phyloP scores from a whole-genome alignment of 2,329 filamentous ascomycete species.

The Aaosphaeria arxii region DNA sequence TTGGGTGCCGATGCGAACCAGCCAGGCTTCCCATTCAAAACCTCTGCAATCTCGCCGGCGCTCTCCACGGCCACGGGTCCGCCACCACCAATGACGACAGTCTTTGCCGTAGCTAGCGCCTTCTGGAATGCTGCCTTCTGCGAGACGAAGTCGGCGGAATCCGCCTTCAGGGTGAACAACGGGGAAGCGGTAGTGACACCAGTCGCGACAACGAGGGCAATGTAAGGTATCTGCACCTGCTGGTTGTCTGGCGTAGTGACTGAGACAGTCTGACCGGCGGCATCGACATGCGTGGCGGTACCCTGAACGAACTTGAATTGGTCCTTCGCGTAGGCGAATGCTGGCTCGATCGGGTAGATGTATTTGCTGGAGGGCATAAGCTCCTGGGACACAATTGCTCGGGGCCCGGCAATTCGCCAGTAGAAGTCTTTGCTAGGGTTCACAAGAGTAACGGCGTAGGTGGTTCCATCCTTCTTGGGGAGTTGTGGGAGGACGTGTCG shows the following conservation, averaged over 20 bases:
- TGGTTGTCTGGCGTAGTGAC: constrained; percentile 31
- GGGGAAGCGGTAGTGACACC: constrained; percentile 50
- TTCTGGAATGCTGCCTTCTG: constrained; percentile 38
- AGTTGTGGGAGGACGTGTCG: constrained; percentile 34
- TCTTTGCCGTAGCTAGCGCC: constrained; percentile 38
- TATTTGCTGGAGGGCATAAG: constrained; percentile 49
- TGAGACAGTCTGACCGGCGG: constrained; percentile 43
- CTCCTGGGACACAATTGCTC: constrained; percentile 50
- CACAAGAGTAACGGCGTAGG: constrained; percentile 55
- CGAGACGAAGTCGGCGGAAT: constrained; percentile 19
- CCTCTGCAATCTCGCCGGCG: constrained; percentile 49
- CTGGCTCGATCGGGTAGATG: constrained; percentile 50
- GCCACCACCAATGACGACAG: constrained; percentile 48
- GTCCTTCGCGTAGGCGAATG: constrained; percentile 50
- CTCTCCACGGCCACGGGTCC: constrained; percentile 51
- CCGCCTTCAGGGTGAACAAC: constrained; percentile 42
- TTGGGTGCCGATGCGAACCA: constrained; percentile 35
- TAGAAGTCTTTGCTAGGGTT: constrained; percentile 55
- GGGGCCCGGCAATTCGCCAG: constrained; percentile 54
- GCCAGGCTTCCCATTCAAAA: constrained; percentile 37
- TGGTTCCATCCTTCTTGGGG: constrained; percentile 29
- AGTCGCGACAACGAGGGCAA: constrained; percentile 56
- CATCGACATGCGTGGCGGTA: constrained; percentile 48
- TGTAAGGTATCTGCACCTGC: constrained; percentile 43
- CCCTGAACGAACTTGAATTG: constrained; percentile 54